Evolutionary conservation across 2,329 filamentous ascomycete genomes (phyloP), one percentile per base, ranked within the genome.

Genomic region (Rasamsonia emersonii): DNA sequence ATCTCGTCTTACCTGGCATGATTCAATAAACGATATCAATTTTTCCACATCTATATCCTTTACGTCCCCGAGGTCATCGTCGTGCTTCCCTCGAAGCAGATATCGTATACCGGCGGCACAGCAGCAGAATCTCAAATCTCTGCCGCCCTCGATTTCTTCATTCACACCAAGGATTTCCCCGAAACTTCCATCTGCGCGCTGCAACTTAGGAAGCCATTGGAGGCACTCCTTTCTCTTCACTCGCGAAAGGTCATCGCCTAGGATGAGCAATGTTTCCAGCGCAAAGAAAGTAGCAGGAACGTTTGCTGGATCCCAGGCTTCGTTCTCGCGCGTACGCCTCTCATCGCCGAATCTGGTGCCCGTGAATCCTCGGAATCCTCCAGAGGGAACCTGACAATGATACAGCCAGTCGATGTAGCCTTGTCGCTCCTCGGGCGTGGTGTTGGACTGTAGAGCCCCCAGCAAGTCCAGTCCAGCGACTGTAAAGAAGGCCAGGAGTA

Each of bases 251-350:
- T 77, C 71, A 50, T 80, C 75, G 3, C 70, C 67, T n/a, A 83
- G 57, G 4, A 78, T 66, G 2, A 81, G 71, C 16, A 98, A 64
- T 6, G 81, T 70, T 15, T 85, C 67, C 25, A 98, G 68, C 0
- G 89, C 88, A 59, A 96, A 95, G 54, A 82, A 89, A 0, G 88
- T 95, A 1, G 86, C 85, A 0, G 88, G 82, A 10, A 96, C 62
- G 56, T 89, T 93, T 1, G 88, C 75, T n/a, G 77, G 75, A 58
- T 84, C 79, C 76, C 77, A 81, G 25, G 53, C 57, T 33, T 66
- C 63, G 46, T 77, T 77, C 21, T 65, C 61, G 3, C 70, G 49
- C 49, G 64, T 67, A 45, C 67, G 35, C 46, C 59, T 57, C 44
- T 61, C 44, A 43, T 62, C 45, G 30, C 67, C 58, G 47, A 77